Evolutionary conservation across 1,284 basidiomycete genomes (phyloP), one percentile per base, ranked within the genome.

Genomic region (Spongispora temasekensis): DNA sequence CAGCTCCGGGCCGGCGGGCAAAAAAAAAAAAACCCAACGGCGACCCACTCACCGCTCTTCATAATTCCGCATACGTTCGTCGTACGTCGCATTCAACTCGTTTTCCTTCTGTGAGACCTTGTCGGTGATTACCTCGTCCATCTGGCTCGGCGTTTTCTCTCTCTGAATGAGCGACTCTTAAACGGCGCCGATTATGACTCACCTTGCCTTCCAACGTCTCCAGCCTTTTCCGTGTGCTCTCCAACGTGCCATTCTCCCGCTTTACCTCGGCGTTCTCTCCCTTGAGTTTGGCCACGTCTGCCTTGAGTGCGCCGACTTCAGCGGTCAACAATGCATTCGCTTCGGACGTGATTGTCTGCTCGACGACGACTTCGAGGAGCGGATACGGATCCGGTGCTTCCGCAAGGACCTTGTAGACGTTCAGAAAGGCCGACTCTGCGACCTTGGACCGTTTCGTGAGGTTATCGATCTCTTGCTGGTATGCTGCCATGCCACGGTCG

Each of bases 311-410:
- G 32, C 82, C 80, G 21, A 92, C 88, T 75, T 97, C 91, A 5
- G 90, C 23, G 27, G 61, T 73, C 55, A 71, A 55, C 12, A 55
- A 58, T 23, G 52, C 61, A 17, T 74, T 74, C 42, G 68, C 58
- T 35, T 72, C 87, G 9, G 93, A 87, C 70, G 93, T 91, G 58
- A 95, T 90, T 9, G 94, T 89, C 80, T 97, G 94, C 70, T 97
- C 92, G 27, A 98, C 90, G 5, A 95, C 94, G 34, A 89, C 92
- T 71, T 99, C 96, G 17, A 99, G 86, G 6, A 98, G 81, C 5
- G 97, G 97, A 72, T 95, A 97, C 19, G 97, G 97, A 76, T 99
- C 97, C 0, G 96, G 95, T 7, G 94, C 95, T 70, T 97, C 94
- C 0, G 94, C 93, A 4, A 99, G 77, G 23, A 96, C 86, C 75